Evolutionary conservation across 1,284 basidiomycete genomes (phyloP).

Genomic region (Tilletia indica): DNA sequence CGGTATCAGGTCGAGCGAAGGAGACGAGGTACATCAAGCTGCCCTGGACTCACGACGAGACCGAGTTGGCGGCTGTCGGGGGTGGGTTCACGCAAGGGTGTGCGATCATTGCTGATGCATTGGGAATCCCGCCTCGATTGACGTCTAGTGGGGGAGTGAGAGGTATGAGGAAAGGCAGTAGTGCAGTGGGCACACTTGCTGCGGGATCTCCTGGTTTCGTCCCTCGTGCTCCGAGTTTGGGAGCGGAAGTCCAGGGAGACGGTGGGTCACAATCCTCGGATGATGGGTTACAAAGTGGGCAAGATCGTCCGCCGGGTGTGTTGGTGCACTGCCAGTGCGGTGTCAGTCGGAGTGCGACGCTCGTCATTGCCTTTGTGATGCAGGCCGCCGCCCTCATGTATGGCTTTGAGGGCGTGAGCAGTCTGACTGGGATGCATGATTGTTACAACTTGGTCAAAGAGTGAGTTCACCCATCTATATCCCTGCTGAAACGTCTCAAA

Average conservation of each 20-base stretch:
- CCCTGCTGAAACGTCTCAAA: too few relatives aligned
- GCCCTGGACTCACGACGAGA: slow-evolving; percentile 75
- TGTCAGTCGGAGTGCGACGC: slow-evolving; percentile 86
- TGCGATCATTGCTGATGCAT: slow-evolving; percentile 43
- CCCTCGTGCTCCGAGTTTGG: slow-evolving; percentile 4
- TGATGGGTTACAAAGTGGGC: not conserved
- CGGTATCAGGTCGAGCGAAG: slow-evolving; percentile 20
- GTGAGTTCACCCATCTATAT: slow-evolving; percentile 4
- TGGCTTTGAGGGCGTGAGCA: slow-evolving; percentile 31
- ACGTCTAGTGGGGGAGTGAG: slow-evolving; percentile 52
- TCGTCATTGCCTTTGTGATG: slow-evolving; percentile 93
- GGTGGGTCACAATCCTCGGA: too few relatives aligned
- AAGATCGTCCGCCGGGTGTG: slow-evolving; percentile 24
- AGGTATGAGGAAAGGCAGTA: slow-evolving; percentile 7
- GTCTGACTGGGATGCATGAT: slow-evolving; percentile 74
- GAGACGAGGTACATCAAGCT: slow-evolving; percentile 74
- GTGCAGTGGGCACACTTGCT: not conserved
- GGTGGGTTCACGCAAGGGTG: slow-evolving; percentile 47
- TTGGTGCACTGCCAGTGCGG: slow-evolving; percentile 71
- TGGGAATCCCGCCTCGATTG: slow-evolving; percentile 64
- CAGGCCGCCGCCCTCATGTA: slow-evolving; percentile 76
- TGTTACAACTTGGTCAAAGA: slow-evolving; percentile 76
- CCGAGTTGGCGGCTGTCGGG: slow-evolving; percentile 35
- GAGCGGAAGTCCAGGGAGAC: too few relatives aligned
- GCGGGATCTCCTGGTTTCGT: not conserved